These are phyloP conservation scores for Lactarius psammicola DNA, from an alignment of 768 basidiomycete species.

Conservation along the genomic window DNA sequence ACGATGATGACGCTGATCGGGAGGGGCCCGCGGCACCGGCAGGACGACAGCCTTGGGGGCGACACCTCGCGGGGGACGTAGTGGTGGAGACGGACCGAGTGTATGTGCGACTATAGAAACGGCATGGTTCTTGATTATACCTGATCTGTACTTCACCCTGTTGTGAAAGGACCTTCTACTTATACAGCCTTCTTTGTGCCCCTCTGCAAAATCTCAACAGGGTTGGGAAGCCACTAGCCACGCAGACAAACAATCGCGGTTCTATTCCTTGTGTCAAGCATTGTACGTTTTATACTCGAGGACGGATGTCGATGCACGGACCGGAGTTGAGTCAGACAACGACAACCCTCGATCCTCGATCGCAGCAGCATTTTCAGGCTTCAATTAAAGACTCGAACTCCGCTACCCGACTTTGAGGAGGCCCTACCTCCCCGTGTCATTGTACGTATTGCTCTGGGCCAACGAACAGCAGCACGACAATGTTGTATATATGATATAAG, in stretches of 20 bases:
- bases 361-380: background rate
- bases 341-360: background rate
- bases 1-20: conserved; percentile 26
- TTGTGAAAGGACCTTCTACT: background rate
- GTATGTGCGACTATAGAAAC: background rate
- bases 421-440: background rate
- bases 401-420: background rate
- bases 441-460: background rate
- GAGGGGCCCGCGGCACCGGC: background rate
- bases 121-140: background rate
- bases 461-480: background rate
- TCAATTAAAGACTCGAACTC: conserved; percentile 5
- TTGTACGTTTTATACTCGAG: background rate
- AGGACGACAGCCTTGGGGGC: background rate
- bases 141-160: background rate
- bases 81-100: background rate
- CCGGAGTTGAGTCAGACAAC: background rate
- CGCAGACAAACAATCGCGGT: too few relatives aligned
- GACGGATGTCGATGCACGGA: too few relatives aligned
- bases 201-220: background rate
- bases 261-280: background rate
- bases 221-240: too few relatives aligned
- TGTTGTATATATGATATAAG: background rate
- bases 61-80: background rate
- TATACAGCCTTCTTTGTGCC: background rate